Conservation (phyloP, 192 early-diverging fungal species). For the Oehlia diaphana region DNA sequence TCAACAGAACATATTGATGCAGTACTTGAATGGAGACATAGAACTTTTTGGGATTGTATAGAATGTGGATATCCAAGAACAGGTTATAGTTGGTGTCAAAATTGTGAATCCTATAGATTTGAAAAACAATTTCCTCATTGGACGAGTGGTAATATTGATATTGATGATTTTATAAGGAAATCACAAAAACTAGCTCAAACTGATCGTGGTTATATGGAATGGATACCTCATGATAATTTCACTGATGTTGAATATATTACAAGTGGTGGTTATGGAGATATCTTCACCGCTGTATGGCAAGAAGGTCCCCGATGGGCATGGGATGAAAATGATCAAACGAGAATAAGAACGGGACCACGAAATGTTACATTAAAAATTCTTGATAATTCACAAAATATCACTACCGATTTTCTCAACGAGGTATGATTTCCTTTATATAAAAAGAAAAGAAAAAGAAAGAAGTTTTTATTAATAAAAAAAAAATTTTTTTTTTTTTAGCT, state of each 20-base stretch:
- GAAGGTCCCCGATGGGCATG: constrained; percentile 17
- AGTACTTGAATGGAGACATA: not conserved
- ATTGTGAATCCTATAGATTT: not conserved
- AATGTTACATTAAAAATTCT: constrained; percentile 9
- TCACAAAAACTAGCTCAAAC: constrained; percentile 7
- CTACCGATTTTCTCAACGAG: constrained; percentile 17
- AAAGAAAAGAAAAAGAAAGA: too few species aligned
- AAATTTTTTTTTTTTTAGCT: not conserved
- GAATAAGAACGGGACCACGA: constrained; percentile 6
- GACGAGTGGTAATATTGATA: constrained; percentile 12
- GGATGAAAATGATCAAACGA: not conserved
- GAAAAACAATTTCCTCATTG: constrained; percentile 4
- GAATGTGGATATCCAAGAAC: constrained; percentile 14
- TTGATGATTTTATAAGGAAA: constrained; percentile 10
- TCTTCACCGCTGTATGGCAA: not conserved
- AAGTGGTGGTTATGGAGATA: not conserved
- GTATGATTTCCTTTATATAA: not conserved
- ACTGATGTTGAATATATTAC: not conserved
- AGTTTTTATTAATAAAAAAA: too few species aligned
- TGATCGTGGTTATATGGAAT: not conserved
- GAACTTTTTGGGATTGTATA: not conserved
- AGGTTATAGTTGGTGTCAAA: constrained; percentile 24
- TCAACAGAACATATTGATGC: not conserved
- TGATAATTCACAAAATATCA: constrained; percentile 8
- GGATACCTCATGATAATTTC: constrained; percentile 17